Evolutionary conservation across 1,284 basidiomycete genomes (phyloP).

Genomic region (Ganoderma sinense): DNA sequence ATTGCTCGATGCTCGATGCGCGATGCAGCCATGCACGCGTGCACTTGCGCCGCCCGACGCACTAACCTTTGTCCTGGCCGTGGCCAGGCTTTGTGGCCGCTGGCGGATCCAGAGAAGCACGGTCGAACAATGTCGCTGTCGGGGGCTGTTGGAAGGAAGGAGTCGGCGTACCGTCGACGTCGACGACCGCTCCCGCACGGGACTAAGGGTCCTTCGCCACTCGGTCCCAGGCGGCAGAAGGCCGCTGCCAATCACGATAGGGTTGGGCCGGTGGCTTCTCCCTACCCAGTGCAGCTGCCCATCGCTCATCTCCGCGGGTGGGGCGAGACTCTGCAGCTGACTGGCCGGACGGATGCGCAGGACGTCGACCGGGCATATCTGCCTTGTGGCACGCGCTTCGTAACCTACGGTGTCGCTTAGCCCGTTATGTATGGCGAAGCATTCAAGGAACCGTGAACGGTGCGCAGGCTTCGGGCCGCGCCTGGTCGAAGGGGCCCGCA

Average conservation of each 20-base stretch:
- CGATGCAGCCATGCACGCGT: too few relatives aligned
- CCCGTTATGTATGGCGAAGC: background rate
- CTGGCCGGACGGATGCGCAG: background rate
- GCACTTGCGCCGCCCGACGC: background rate
- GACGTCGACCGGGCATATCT: background rate
- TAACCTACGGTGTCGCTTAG: background rate
- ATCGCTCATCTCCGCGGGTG: background rate
- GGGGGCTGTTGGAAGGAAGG: background rate
- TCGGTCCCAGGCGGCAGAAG: background rate
- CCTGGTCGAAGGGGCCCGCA: background rate
- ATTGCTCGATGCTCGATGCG: too few relatives aligned
- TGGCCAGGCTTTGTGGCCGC: too few relatives aligned
- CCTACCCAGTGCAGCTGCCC: background rate
- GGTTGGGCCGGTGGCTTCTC: background rate
- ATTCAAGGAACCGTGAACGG: background rate
- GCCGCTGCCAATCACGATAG: background rate
- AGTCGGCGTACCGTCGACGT: background rate
- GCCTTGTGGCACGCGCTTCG: background rate
- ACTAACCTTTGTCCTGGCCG: background rate
- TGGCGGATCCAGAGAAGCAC: background rate
- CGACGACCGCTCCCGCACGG: background rate
- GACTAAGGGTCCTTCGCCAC: background rate
- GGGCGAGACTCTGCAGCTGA: background rate
- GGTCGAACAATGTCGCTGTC: background rate
- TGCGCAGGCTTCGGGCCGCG: background rate